Conservation (phyloP, 2,329 filamentous ascomycete species). For the Fusarium sulawesiense region DNA sequence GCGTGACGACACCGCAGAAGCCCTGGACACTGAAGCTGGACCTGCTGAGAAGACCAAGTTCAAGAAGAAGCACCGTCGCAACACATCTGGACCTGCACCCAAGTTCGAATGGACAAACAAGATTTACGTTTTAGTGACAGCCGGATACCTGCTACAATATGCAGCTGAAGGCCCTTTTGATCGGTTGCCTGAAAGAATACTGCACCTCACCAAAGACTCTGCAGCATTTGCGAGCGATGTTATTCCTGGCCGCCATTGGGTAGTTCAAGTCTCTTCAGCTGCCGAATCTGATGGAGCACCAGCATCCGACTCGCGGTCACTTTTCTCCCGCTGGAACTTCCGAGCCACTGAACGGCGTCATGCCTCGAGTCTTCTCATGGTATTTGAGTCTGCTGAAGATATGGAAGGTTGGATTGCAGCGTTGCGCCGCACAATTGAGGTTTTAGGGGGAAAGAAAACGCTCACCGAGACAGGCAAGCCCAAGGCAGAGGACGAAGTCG, state of each 20-base stretch:
- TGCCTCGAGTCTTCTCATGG: slow-evolving; percentile 74
- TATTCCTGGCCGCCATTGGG: slow-evolving; percentile 83
- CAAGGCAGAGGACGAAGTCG: slow-evolving; percentile 54
- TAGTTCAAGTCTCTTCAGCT: slow-evolving; percentile 77
- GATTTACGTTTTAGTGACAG: slow-evolving; percentile 76
- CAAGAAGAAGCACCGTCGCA: slow-evolving; percentile 62
- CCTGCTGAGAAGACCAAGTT: slow-evolving; percentile 50
- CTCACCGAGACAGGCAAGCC: slow-evolving; percentile 69
- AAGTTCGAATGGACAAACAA: slow-evolving; percentile 76
- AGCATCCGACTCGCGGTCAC: slow-evolving; percentile 65
- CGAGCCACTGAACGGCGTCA: slow-evolving; percentile 64
- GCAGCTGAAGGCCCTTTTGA: slow-evolving; percentile 76
- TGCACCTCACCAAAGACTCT: slow-evolving; percentile 78
- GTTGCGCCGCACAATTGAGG: slow-evolving; percentile 76
- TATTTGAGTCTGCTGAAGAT: slow-evolving; percentile 77
- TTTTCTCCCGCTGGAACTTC: slow-evolving; percentile 74
- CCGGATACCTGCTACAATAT: slow-evolving; percentile 81
- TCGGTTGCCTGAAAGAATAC: slow-evolving; percentile 77
- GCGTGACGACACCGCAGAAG: slow-evolving; percentile 33
- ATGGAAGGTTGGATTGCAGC: slow-evolving; percentile 81
- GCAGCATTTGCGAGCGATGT: slow-evolving; percentile 84
- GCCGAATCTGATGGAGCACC: slow-evolving; percentile 68
- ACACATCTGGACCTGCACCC: slow-evolving; percentile 53
- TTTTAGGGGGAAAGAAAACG: slow-evolving; percentile 73
- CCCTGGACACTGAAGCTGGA: slow-evolving; percentile 18